These are phyloP conservation scores for Diaporthe citrichinensis DNA, from an alignment of 2,329 filamentous ascomycete genomes.

Conservation along the genomic window DNA sequence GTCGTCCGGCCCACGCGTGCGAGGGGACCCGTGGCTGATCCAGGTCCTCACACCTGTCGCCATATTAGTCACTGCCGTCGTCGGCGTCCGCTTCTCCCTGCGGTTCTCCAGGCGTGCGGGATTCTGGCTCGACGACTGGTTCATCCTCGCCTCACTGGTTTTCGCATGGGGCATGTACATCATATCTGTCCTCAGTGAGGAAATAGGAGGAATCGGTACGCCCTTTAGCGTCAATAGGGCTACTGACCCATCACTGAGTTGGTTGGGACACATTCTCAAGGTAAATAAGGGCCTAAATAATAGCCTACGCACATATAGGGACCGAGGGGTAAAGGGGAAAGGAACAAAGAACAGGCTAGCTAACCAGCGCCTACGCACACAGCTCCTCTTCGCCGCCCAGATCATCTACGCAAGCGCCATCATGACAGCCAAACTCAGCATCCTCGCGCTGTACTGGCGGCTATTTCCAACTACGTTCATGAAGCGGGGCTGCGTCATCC, in stretches of 20 bases:
- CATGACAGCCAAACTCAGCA: conserved; percentile 13
- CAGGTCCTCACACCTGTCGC: conserved; percentile 15
- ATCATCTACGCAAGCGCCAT: conserved; percentile 18
- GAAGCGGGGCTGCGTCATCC: conserved; percentile 15
- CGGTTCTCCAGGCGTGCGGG: not conserved
- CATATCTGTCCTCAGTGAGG: not conserved
- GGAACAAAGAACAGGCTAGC: not conserved
- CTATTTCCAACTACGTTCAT: conserved; percentile 30
- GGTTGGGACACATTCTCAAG: not conserved
- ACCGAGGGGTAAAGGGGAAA: too few species aligned
- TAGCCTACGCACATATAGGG: not conserved
- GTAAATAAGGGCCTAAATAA: not conserved
- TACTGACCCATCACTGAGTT: not conserved
- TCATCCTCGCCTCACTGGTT: conserved; percentile 8
- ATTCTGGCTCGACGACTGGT: conserved; percentile 28
- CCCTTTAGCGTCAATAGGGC: not conserved
- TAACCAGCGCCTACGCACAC: not conserved
- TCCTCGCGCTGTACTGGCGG: conserved; percentile 27
- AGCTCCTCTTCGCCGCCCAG: conserved; percentile 8
- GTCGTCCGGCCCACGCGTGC: not conserved
- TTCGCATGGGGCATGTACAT: not conserved
- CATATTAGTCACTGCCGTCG: not conserved
- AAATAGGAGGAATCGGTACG: not conserved
- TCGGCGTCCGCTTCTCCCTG: conserved; percentile 2
- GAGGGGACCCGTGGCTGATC: conserved; percentile 5